Percentiles rank a stretch among this genome's conserved stretches.
Evolutionary conservation across 306 rosid genomes (phyloP).

Genomic region (Cyamopsis tetragonoloba): DNA sequence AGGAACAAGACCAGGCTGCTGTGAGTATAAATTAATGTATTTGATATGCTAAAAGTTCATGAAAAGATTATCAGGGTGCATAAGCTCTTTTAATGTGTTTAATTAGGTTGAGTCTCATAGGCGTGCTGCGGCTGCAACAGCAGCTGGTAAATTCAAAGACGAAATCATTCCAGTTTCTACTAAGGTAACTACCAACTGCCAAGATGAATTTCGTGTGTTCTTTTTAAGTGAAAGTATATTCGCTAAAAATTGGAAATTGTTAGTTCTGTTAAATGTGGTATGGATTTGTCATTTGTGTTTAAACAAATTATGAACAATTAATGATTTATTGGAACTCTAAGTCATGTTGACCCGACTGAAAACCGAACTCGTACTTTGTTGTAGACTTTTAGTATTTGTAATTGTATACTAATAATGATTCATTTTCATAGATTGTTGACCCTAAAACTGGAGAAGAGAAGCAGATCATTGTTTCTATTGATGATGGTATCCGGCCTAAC

Average conservation of each 20-base stretch:
- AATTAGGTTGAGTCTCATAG: slow-evolving; percentile 77
- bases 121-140: slow-evolving; percentile 83
- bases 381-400: not conserved
- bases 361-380: too few relatives aligned
- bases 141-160: slow-evolving; percentile 82
- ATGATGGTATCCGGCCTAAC: slow-evolving; percentile 77
- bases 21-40: slow-evolving; percentile 48
- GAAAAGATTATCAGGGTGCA: not conserved
- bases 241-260: too few relatives aligned
- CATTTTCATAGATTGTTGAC: slow-evolving; percentile 55
- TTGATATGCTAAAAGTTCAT: slow-evolving; percentile 8
- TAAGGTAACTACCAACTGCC: slow-evolving; percentile 48
- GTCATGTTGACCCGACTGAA: too few relatives aligned
- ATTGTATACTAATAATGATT: slow-evolving; percentile 22
- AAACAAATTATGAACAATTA: too few relatives aligned
- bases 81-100: slow-evolving; percentile 10
- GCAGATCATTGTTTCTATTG: slow-evolving; percentile 59
- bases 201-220: slow-evolving; percentile 14
- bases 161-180: slow-evolving; percentile 85
- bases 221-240: too few relatives aligned
- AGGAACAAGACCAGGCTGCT: slow-evolving; percentile 91
- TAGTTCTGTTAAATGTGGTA: too few relatives aligned
- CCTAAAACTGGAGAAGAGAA: slow-evolving; percentile 81
- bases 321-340: too few relatives aligned
- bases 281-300: too few relatives aligned